A percentile compares a stretch with the other conserved stretches of the same genome.
phyloP scores from a whole-genome alignment of 176 grass and related monocot genomes.

The Musa schizocarpa region DNA sequence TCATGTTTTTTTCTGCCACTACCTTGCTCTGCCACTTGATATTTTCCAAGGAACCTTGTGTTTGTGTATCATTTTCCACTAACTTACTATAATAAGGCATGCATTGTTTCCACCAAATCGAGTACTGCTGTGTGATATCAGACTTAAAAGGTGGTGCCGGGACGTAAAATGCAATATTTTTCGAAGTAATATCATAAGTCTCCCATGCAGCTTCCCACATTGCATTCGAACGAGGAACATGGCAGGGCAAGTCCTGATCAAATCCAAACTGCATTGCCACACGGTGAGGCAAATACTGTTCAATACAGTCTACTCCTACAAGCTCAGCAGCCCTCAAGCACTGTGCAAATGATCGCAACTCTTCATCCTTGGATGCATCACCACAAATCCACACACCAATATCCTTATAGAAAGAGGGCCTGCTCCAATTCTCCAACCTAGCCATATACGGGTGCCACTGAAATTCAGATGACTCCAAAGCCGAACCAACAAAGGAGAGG shows the following conservation, averaged over 20 bases:
- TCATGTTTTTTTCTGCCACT: conserved; percentile 52
- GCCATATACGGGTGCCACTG: conserved; percentile 46
- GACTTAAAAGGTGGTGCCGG: conserved; percentile 45
- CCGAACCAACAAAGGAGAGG: conserved; percentile 25
- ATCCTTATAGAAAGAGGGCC: conserved; percentile 14
- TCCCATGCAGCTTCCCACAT: conserved; percentile 56
- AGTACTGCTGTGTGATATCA: conserved; percentile 38
- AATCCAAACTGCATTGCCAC: conserved; percentile 92
- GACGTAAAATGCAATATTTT: conserved; percentile 55
- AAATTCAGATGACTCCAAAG: conserved; percentile 34
- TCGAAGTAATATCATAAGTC: conserved; percentile 55
- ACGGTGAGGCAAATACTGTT: conserved; percentile 81
- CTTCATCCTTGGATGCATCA: conserved; percentile 28
- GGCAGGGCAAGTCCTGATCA: conserved; percentile 72
- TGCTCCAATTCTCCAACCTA: conserved; percentile 28
- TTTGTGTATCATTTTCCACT: conserved; percentile 13
- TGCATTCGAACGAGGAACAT: conserved; percentile 40
- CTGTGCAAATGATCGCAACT: conserved; percentile 44
- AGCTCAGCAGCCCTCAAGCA: conserved; percentile 61
- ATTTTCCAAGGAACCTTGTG: conserved; percentile 10
- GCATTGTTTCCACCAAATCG: conserved; percentile 64
- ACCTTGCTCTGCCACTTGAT: conserved; percentile 36
- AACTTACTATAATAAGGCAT: conserved; percentile 23
- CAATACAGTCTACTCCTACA: conserved; percentile 66
- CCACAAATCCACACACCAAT: conserved; percentile 38